Evolutionary conservation across 768 basidiomycete genomes (phyloP).

Genomic region (Tulasnella sp.): DNA sequence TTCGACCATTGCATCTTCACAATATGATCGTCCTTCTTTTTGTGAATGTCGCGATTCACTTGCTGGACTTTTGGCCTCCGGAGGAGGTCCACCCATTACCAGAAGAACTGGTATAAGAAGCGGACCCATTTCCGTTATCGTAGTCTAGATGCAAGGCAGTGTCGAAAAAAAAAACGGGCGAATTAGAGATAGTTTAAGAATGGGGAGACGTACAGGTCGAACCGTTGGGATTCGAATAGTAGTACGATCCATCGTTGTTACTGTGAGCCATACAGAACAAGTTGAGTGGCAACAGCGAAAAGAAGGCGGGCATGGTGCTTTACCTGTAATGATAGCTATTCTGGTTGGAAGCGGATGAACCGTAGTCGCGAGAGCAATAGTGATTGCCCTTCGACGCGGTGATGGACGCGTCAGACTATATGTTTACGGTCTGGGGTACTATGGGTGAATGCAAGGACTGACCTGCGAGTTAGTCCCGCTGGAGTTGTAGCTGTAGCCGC

Average conservation of each 20-base stretch:
- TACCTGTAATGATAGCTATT: conserved; percentile 19
- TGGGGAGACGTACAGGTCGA: background rate
- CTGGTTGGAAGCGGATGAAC: conserved; percentile 13
- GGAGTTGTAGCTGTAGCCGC: conserved; percentile 3
- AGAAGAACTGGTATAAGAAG: conserved; percentile 12
- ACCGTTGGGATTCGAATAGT: conserved; percentile 17
- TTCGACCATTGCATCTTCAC: too few species aligned
- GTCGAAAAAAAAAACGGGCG: too few species aligned
- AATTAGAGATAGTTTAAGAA: background rate
- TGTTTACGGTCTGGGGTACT: background rate
- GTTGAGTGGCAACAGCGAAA: background rate
- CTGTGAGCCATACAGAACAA: background rate
- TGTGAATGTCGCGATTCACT: background rate
- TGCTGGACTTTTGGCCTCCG: conserved; percentile 5
- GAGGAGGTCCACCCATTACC: conserved; percentile 7
- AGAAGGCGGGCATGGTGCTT: background rate
- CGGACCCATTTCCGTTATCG: conserved; percentile 7
- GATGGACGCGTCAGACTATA: background rate
- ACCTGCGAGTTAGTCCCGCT: conserved; percentile 11
- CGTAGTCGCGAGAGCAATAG: conserved; percentile 17
- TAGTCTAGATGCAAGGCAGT: conserved; percentile 16
- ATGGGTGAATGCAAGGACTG: background rate
- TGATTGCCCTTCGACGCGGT: conserved; percentile 15
- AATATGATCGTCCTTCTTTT: too few species aligned
- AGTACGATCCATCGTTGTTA: conserved; percentile 35